These are phyloP conservation scores for Macaranga tanarius DNA, from an alignment of 441 rosid genomes.

Conservation along the genomic window DNA sequence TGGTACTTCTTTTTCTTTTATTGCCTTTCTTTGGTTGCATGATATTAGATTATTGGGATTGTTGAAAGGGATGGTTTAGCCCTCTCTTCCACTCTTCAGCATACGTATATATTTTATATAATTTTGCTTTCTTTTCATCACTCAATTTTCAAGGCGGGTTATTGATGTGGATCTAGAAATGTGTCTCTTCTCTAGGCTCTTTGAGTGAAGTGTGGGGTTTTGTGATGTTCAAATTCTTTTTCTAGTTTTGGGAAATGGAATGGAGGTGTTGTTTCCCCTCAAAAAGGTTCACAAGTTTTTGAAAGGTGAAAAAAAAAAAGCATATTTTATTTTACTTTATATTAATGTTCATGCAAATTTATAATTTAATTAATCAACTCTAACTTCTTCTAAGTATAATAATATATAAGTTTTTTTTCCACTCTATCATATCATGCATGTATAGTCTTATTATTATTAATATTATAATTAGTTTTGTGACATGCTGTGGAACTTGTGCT, in stretches of 20 bases:
- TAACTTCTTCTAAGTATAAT: too few relatives aligned
- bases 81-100: background rate
- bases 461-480: background rate
- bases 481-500: slow-evolving; percentile 13
- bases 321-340: background rate
- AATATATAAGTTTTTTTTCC: background rate
- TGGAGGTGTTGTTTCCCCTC: slow-evolving; percentile 20
- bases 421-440: background rate
- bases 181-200: slow-evolving; percentile 47
- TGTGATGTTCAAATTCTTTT: slow-evolving; percentile 36
- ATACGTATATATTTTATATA: background rate
- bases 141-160: slow-evolving; percentile 52
- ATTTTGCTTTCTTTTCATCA: background rate
- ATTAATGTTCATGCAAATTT: background rate
- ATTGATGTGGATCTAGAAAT: slow-evolving; percentile 45
- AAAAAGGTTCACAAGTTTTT: background rate
- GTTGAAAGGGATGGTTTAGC: slow-evolving; percentile 29
- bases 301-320: background rate
- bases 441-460: background rate
- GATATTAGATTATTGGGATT: slow-evolving; percentile 36
- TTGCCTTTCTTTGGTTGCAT: slow-evolving; percentile 19
- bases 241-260: slow-evolving; percentile 47
- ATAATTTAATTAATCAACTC: background rate
- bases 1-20: background rate
- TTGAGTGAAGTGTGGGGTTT: slow-evolving; percentile 42